Base-by-base conservation (phyloP, 2,329 filamentous ascomycete genomes). In the Teratosphaeria zuluensis region DNA sequence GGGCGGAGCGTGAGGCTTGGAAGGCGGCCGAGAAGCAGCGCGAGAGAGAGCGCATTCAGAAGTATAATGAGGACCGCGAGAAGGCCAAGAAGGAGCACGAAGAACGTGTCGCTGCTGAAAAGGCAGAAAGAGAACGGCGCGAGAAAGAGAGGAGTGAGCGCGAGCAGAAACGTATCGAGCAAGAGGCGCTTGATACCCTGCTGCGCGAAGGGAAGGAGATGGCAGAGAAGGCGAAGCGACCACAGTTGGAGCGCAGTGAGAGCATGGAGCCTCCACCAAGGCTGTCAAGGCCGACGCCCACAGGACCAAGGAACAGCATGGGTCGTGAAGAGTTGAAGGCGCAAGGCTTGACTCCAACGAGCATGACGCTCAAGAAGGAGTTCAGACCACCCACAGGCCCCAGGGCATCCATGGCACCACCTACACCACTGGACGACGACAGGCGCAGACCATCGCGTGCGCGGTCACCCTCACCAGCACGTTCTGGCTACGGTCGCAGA, bases 111-210 rank as follows among this genome's bases (percentile, higher is more conserved):
- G 77, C 75, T 73, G 67, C 72, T 69, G 73, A 77, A 33, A 76
- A 80, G 57, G 75, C 76, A 56, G 78, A 80, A 59, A 70, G 73
- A 62, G 75, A 76, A 59, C 67, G 75, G 53, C 66, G 69, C 14
- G 75, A 63, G 71, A 72, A 73, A 35, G 71, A 74, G 51, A 65
- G 70, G 4, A 73, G 60, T 62, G 74, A 66, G 58, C 70, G 73
- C 53, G 76, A 81, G 54, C 80, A 83, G 59, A 81, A 83, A 67
- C 76, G 79, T 19, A 67, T 84, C 53, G 81, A 84, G 64, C 78
- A 81, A 61, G 75, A 79, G 42, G 81, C 81, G 11, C 71, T 84
- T 56, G 76, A 81, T 59, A 67, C 79, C 61, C 73, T 84, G 11
- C 65, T 84, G 24, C 77, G 75, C 63, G 81, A 84, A 69, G 79